Evolutionary conservation across 805 yeast genomes (phyloP).

Genomic region (Metschnikowia arizonensis): DNA sequence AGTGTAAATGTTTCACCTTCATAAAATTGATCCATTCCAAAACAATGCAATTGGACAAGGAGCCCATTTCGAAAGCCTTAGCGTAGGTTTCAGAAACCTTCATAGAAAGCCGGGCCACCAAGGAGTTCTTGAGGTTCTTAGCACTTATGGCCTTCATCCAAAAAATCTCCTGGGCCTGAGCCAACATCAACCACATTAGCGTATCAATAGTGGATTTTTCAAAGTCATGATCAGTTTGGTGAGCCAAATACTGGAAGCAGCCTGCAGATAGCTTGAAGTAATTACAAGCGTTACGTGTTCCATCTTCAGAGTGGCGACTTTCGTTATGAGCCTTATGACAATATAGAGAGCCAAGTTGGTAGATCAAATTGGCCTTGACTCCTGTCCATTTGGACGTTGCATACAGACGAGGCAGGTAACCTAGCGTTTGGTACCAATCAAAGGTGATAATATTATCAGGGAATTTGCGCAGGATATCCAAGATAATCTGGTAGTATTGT

Average conservation of each 20-base stretch:
- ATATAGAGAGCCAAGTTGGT: conserved; percentile 64
- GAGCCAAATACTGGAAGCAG: conserved; percentile 41
- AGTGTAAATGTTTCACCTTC: conserved; percentile 57
- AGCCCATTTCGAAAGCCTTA: conserved; percentile 35
- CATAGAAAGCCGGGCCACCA: conserved; percentile 59
- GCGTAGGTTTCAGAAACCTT: conserved; percentile 59
- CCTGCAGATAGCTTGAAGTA: conserved; percentile 75
- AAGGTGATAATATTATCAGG: conserved; percentile 59
- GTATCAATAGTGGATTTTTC: conserved; percentile 48
- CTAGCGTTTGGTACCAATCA: conserved; percentile 67
- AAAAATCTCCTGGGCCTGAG: conserved; percentile 83
- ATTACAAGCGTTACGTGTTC: conserved; percentile 57
- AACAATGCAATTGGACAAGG: conserved; percentile 44
- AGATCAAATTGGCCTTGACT: conserved; percentile 61
- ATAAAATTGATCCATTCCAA: conserved; percentile 65
- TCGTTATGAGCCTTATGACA: conserved; percentile 52
- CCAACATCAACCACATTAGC: conserved; percentile 54
- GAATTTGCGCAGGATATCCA: conserved; percentile 49
- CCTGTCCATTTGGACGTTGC: conserved; percentile 7
- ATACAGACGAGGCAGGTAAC: conserved; percentile 18
- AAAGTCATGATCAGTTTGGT: conserved; percentile 39
- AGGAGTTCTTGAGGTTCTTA: conserved; percentile 49
- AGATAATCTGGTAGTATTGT: conserved; percentile 46
- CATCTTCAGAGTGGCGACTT: conserved; percentile 46
- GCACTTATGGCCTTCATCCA: conserved; percentile 67